Conservation (phyloP, 2,329 filamentous ascomycete species). For the Colletotrichum sp. region DNA sequence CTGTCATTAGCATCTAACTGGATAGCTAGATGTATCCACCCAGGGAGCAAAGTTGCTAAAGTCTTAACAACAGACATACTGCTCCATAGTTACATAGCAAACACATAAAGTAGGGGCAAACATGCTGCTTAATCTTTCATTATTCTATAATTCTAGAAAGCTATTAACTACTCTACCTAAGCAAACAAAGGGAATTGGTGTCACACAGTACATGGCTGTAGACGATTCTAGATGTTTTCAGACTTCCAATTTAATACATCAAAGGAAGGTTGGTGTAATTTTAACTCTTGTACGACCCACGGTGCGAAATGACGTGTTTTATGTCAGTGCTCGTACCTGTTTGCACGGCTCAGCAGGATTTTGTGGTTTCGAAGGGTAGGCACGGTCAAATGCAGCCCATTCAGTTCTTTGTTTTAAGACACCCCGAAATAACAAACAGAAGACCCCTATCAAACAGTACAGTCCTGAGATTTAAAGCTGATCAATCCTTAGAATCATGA, state of each 20-base stretch:
- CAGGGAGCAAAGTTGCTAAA: neutral
- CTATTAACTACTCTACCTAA: neutral
- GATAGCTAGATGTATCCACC: neutral
- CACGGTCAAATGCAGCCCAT: neutral
- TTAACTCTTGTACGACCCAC: neutral
- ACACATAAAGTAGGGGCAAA: neutral
- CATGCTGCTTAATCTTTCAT: neutral
- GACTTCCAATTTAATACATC: neutral
- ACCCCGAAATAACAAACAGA: neutral
- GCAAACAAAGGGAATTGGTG: neutral
- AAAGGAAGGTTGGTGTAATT: neutral
- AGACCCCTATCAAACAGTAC: neutral
- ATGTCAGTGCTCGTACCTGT: neutral
- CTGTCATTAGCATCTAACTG: neutral
- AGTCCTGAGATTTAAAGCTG: neutral
- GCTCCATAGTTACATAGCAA: neutral
- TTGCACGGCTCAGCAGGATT: neutral
- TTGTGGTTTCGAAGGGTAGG: neutral
- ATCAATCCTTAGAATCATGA: neutral
- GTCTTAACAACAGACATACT: neutral
- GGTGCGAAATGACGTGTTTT: neutral
- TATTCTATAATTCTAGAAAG: neutral
- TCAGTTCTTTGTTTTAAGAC: neutral
- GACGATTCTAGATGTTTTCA: neutral
- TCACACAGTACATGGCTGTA: neutral